Evolutionary conservation across 129 eudicot species (phyloP).

Genomic region (Sambucus nigra): DNA sequence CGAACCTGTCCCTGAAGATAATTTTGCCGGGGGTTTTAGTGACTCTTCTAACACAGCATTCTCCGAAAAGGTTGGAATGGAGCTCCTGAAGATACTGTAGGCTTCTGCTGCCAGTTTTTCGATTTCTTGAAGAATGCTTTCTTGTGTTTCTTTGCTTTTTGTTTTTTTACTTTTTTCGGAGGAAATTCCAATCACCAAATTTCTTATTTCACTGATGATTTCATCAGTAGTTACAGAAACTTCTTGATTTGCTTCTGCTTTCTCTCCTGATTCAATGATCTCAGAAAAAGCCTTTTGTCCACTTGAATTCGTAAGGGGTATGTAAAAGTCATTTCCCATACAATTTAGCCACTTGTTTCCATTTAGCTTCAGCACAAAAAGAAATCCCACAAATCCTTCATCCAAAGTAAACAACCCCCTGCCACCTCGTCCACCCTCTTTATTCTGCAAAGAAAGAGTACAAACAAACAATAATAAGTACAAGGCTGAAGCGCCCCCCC

Average conservation of each 20-base stretch:
- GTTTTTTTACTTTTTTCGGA: conserved; percentile 48
- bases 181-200: conserved; percentile 71
- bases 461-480: conserved; percentile 9
- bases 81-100: conserved; percentile 72
- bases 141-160: conserved; percentile 64
- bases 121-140: conserved; percentile 77
- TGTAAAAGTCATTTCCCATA: conserved; percentile 62
- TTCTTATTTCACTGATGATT: conserved; percentile 76
- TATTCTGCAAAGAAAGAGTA: conserved; percentile 37
- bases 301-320: conserved; percentile 42
- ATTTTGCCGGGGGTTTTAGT: conserved; percentile 25
- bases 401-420: conserved; percentile 46
- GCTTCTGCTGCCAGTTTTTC: conserved; percentile 99
- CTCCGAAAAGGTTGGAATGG: conserved; percentile 35
- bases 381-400: conserved; percentile 44
- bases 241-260: conserved; percentile 18
- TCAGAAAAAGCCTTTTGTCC: conserved; percentile 9
- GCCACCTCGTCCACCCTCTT: conserved; percentile 40
- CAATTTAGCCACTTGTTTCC: conserved; percentile 68
- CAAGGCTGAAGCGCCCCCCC: not conserved
- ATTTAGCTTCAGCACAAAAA: conserved; percentile 73
- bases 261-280: conserved; percentile 6
- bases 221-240: conserved; percentile 49
- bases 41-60: conserved; percentile 31
- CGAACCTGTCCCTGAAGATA: conserved; percentile 78